Percentiles rank a stretch among this genome's conserved stretches.
Conservation (phyloP, 805 yeast genomes). For the Wickerhamiella sergipiensis region DNA sequence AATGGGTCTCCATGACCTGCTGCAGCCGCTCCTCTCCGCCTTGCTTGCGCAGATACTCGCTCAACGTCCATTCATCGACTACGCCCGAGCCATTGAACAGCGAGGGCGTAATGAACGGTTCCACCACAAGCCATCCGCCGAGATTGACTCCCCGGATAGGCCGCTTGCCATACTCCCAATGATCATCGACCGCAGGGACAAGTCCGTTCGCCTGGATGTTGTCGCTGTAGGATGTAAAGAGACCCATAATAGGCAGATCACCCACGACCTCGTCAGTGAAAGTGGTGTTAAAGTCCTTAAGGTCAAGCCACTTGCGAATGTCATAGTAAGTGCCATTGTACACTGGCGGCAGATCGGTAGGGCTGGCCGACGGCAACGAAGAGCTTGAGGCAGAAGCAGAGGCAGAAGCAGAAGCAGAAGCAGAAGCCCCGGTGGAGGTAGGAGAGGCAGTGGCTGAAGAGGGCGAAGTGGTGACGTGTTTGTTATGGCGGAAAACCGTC, state of each 20-base stretch:
- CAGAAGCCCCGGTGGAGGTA: neutral
- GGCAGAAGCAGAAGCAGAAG: neutral
- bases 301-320: conserved; percentile 23
- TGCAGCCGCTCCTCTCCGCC: conserved; percentile 39
- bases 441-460: neutral
- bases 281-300: conserved; percentile 23
- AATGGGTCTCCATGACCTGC: conserved; percentile 42
- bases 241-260: conserved; percentile 25
- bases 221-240: conserved; percentile 23
- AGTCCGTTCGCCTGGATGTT: conserved; percentile 16
- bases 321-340: conserved; percentile 19
- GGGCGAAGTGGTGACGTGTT: neutral
- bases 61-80: conserved; percentile 58
- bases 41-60: conserved; percentile 33
- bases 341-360: conserved; percentile 10
- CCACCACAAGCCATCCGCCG: conserved; percentile 83
- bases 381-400: too few species aligned
- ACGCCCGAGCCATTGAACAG: conserved; percentile 34
- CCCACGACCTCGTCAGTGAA: conserved; percentile 24
- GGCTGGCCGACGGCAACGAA: neutral
- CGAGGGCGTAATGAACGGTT: conserved; percentile 75
- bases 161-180: conserved; percentile 18
- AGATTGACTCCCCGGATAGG: conserved; percentile 56
- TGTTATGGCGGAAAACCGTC: neutral
- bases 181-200: conserved; percentile 21